Base-by-base conservation (phyloP, 305 asterid genomes). In the Caryopteris hybrid region DNA sequence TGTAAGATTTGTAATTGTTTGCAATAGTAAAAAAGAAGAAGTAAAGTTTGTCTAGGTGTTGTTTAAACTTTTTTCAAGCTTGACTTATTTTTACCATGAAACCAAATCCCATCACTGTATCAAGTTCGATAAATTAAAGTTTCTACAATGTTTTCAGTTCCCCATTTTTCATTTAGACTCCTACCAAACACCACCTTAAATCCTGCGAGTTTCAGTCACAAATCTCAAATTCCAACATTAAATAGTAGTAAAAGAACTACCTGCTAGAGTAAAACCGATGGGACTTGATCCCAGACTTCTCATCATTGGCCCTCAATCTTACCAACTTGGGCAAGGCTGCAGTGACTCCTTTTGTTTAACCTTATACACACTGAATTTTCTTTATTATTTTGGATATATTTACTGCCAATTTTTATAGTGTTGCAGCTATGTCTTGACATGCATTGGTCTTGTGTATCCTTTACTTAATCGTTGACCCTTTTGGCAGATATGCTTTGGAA, bases 401-500 rank as follows among this genome's bases (percentile, higher is more conserved):
- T 66, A 17, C 17, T 61, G 74, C 18, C 13, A 41, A 29, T 13
- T 31, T 16, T 11, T 22, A 39, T 29, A 8, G 69, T 45, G 67
- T 39, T 55, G 54, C 64, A 5, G 36, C 29, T 42, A 13, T 16
- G 31, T 70, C 9, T 39, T 55, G 42, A 67, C 51, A 54, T 54
- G 53, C 27, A 34, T 48, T 60, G 56, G 6, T 71, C 66, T 52
- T 53, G 5, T 58, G 34, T 64, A 47, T 61, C 25, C 34, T 33
- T 46, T 20, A 61, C 33, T 34, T 39, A 54, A 22, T 59, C 60
- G 50, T 54, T 41, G 48, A 13, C 47, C 48, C 52, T 50, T 74
- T 81, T 54, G 77, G 81, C 92, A 95, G 99, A 73, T 84, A 84
- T 83, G 83, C 89, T n/a, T 61, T 95, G 33, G 92, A 89, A 6